Percentiles rank a stretch among this genome's conserved stretches.
phyloP scores from a whole-genome alignment of 345 rosid species.

The Ceriops zippeliana region DNA sequence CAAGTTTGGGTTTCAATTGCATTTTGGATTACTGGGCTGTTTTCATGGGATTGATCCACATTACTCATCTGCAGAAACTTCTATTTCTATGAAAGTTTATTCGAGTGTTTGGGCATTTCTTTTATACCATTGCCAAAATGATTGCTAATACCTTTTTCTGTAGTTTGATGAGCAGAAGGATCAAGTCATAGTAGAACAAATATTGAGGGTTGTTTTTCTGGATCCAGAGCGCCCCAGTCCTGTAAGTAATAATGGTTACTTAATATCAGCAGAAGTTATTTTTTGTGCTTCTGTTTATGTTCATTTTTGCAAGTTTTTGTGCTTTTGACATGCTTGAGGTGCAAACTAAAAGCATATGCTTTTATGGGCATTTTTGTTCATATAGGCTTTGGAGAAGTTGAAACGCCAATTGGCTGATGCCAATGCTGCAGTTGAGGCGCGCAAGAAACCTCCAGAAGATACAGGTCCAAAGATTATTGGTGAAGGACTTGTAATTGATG shows the following conservation, averaged over 20 bases:
- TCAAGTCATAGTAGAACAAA: conserved; percentile 66
- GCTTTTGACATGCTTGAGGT: neutral
- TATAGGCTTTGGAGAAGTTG: conserved; percentile 69
- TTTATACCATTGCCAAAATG: neutral
- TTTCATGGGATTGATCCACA: neutral
- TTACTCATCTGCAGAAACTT: neutral
- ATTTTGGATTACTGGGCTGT: neutral
- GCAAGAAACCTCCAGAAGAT: conserved; percentile 82
- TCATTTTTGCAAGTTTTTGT: neutral
- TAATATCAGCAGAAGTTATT: neutral
- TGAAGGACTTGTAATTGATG: conserved; percentile 99
- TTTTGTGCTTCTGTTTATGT: neutral
- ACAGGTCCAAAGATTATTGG: conserved; percentile 79
- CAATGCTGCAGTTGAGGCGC: conserved; percentile 76
- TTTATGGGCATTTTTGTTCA: neutral
- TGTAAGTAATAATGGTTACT: conserved; percentile 42
- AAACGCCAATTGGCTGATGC: conserved; percentile 87
- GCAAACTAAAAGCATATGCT: neutral
- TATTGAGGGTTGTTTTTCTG: conserved; percentile 78
- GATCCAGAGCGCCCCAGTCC: conserved; percentile 75
- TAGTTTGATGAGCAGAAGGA: conserved; percentile 98
- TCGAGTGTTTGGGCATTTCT: neutral
- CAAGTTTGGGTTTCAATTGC: too few species aligned
- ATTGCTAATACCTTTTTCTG: conserved; percentile 6
- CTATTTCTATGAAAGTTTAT: neutral